phyloP scores from a whole-genome alignment of 495 filamentous ascomycete genomes.

The Astrothelium macrocarpum region DNA sequence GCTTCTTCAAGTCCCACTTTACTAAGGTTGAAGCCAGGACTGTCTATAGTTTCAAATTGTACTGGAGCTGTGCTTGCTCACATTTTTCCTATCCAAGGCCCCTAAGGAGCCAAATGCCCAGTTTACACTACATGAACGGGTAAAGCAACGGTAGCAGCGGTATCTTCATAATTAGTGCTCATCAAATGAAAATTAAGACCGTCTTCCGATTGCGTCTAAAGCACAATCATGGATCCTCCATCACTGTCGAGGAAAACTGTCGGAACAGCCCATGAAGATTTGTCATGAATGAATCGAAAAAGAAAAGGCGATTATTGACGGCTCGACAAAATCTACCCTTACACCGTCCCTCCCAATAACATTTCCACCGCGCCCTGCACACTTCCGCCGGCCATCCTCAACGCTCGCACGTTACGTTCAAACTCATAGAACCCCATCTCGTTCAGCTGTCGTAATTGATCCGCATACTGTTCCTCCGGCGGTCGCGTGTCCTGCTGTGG shows the following conservation, averaged over 20 bases:
- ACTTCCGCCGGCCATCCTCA: slow-evolving; percentile 83
- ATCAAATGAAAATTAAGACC: neutral
- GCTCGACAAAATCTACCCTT: neutral
- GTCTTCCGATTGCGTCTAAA: neutral
- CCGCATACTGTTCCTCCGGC: slow-evolving; percentile 85
- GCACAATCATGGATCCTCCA: neutral
- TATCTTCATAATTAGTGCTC: neutral
- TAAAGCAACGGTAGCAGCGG: neutral
- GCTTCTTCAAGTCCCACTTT: no score
- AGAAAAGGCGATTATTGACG: neutral
- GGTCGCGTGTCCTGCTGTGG: slow-evolving; percentile 66
- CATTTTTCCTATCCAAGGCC: neutral
- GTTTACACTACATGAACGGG: neutral
- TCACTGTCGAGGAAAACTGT: neutral
- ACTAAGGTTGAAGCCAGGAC: no score
- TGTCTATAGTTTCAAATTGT: no score
- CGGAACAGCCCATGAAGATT: neutral
- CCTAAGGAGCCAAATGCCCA: neutral
- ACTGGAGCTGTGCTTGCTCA: no score
- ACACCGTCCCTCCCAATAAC: slow-evolving; percentile 35
- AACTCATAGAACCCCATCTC: slow-evolving; percentile 99
- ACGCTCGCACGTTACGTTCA: slow-evolving; percentile 78
- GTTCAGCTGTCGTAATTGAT: slow-evolving; percentile 86
- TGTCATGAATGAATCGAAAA: neutral
- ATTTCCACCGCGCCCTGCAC: slow-evolving; percentile 93